A percentile compares a stretch with the other conserved stretches of the same genome.
Evolutionary conservation across 768 basidiomycete species (phyloP).

Genomic region (Pleurotus djamor): DNA sequence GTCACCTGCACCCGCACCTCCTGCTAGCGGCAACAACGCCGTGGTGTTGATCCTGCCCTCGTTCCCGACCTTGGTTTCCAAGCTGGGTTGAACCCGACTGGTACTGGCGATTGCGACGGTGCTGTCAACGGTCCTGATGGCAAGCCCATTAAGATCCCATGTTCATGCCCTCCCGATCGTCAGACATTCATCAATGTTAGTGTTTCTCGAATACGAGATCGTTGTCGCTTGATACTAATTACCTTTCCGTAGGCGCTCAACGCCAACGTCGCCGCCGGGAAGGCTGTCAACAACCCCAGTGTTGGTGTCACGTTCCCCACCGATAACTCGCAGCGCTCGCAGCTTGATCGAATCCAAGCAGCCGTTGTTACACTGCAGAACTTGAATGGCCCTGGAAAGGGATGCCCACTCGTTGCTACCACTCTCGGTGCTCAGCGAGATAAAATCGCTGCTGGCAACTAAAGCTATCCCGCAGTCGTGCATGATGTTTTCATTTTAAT

Average conservation of each 20-base stretch:
- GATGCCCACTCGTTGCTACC: constrained; percentile 65
- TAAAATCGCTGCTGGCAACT: constrained; percentile 1
- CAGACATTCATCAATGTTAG: constrained; percentile 47
- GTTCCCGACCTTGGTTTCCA: constrained; percentile 58
- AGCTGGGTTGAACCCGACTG: constrained; percentile 59
- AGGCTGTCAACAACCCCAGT: constrained; percentile 59
- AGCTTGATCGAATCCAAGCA: constrained; percentile 57
- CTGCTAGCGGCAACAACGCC: constrained; percentile 10
- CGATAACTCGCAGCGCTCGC: constrained; percentile 50
- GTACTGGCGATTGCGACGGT: constrained; percentile 75
- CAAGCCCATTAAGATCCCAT: constrained; percentile 60
- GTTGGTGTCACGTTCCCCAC: constrained; percentile 62
- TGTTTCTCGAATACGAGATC: not conserved
- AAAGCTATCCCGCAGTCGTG: not conserved
- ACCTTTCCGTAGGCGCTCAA: constrained; percentile 32
- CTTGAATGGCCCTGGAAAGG: constrained; percentile 61
- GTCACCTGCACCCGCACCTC: constrained; percentile 5
- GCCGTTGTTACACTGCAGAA: constrained; percentile 70
- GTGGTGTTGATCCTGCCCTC: constrained; percentile 47
- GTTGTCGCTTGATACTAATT: no score
- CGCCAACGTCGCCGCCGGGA: constrained; percentile 59
- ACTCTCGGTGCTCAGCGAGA: constrained; percentile 40
- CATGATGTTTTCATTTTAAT: not conserved
- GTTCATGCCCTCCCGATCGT: constrained; percentile 61
- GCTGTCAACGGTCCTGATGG: constrained; percentile 47